phyloP scores from a whole-genome alignment of 495 filamentous ascomycete genomes.

The Entonaema liquescens region DNA sequence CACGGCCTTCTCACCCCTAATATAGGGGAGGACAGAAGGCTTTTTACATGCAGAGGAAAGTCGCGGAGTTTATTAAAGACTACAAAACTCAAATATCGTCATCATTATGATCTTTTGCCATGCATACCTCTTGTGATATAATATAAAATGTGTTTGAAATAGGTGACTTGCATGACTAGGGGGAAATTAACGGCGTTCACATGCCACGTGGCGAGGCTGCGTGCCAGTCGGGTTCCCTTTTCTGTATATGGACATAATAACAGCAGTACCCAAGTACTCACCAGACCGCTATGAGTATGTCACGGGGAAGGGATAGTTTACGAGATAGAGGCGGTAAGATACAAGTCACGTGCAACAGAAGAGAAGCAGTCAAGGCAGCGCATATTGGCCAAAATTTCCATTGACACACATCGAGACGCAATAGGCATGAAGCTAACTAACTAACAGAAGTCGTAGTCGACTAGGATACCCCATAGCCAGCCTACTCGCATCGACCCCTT shows the following conservation, averaged over 20 bases:
- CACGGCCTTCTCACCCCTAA: too few relatives aligned
- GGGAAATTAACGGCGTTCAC: not conserved
- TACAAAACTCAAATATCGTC: not conserved
- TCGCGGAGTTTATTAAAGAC: not conserved
- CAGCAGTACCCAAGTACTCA: not conserved
- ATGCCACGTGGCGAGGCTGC: constrained; percentile 32
- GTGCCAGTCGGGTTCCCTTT: constrained; percentile 15
- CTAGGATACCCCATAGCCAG: not conserved
- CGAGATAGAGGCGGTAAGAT: not conserved
- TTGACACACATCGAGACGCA: constrained; percentile 6
- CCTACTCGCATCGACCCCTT: not conserved
- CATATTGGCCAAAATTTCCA: constrained; percentile 19
- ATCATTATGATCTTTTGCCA: not conserved
- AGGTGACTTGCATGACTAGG: constrained; percentile 7
- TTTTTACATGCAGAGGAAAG: not conserved
- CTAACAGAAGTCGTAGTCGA: not conserved
- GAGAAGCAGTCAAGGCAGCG: not conserved
- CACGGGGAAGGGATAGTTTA: not conserved
- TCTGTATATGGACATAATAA: not conserved
- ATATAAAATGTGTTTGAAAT: not conserved
- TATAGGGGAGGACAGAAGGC: too few relatives aligned
- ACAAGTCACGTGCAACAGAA: constrained; percentile 28
- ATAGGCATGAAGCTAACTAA: constrained; percentile 10
- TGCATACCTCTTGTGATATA: not conserved
- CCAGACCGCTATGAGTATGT: not conserved